These are phyloP conservation scores for Aquilaria sinensis DNA, from an alignment of 345 rosid species.

Conservation along the genomic window DNA sequence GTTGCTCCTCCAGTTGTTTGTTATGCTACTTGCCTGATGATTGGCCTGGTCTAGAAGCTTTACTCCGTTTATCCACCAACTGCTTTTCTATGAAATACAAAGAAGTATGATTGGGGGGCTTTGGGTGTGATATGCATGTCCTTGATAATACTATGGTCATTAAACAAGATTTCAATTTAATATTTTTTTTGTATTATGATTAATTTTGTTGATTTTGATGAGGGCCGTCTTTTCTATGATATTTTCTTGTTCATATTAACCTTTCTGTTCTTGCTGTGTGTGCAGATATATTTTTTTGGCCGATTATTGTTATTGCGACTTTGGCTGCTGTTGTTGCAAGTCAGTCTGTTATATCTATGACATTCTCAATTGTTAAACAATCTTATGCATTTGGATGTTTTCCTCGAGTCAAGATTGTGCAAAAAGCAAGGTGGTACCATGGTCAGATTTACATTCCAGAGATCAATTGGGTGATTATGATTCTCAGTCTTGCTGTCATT, in stretches of 20 bases:
- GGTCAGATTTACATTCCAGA: conserved; percentile 92
- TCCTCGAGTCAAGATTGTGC: conserved; percentile 89
- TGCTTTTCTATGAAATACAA: too few relatives aligned
- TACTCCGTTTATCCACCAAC: too few relatives aligned
- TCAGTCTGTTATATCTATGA: conserved; percentile 71
- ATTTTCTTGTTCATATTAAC: neutral
- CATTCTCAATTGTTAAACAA: conserved; percentile 79
- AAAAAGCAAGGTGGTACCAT: conserved; percentile 71
- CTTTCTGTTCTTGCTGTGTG: conserved; percentile 9
- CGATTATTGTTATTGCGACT: conserved; percentile 61
- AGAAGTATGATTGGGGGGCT: too few relatives aligned
- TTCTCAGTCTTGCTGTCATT: conserved; percentile 68
- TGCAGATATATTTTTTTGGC: conserved; percentile 75
- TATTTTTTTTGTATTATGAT: too few relatives aligned
- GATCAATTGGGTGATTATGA: conserved; percentile 92
- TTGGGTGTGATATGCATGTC: too few relatives aligned
- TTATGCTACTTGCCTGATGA: too few relatives aligned
- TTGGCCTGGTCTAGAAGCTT: too few relatives aligned
- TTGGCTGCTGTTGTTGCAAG: conserved; percentile 81
- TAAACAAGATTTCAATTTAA: too few relatives aligned
- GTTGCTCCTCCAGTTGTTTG: too few relatives aligned
- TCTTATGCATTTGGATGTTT: conserved; percentile 88
- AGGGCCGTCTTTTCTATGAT: too few relatives aligned
- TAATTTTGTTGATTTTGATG: too few relatives aligned
- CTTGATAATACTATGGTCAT: too few relatives aligned